Evolutionary conservation across 169 alveolate species (phyloP), one percentile per base, ranked within the genome.

Genomic region (Plasmodium malariae): DNA sequence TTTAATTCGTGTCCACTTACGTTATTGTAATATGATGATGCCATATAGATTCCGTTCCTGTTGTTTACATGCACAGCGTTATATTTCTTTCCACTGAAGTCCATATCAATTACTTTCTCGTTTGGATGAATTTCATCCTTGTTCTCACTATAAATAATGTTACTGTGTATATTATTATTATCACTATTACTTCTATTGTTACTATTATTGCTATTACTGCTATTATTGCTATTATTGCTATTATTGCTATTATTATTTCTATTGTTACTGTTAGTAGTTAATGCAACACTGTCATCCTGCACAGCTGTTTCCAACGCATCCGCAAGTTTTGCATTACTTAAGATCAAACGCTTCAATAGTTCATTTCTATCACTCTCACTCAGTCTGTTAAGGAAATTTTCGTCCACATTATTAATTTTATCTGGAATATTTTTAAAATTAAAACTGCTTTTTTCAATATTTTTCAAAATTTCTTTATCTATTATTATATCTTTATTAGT

Each of bases 351-450:
- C 17, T 74, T 54, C 36, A 74, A 45, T 14, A 74, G 69, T 40
- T 74, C 73, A 12, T 57, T 34, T 37, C 37, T 74, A 34, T 74
- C 88, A 28, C 21, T 34, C 19, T 74, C 74, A 63, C 88, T 74
- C 37, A 74, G 21, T 36, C 57, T 74, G 49, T 57, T 74, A 12
- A 55, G 30, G 0, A 74, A 36, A 55, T 36, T 34, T 55, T 74
- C 88, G 12, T 74, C 88, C 45, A 74, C 36, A n/a, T n/a, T n/a
- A 21, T 74, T 74, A 3, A 74, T 57, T 74, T 57, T 74, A 21
- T 30, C 69, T 45, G 32, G 21, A 57, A 74, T 54, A 36, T 36
- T 54, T 36, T 57, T 74, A 49, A 71, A 71, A 32, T 49, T 55
- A 12, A 26, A 30, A 19, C 30, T n/a, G 30, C 40, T 37, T 34